Base-by-base conservation (phyloP, 2,329 filamentous ascomycete species). In the Aspergillus pseudoterreus region DNA sequence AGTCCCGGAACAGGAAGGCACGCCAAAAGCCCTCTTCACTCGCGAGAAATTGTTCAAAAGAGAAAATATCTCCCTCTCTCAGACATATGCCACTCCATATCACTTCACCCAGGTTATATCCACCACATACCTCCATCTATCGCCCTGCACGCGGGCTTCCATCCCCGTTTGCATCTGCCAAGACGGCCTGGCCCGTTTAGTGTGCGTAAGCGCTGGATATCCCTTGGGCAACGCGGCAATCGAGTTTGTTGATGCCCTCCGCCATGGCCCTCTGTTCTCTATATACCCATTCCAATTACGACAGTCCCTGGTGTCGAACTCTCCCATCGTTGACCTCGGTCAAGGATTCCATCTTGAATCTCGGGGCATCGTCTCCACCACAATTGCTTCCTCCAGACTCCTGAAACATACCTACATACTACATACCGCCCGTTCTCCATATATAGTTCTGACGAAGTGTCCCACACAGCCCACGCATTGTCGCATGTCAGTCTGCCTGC, bases 161-260 rank as follows among this genome's bases (percentile, higher is more conserved):
- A 11, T 32, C 38, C 36, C 39, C 36, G 27, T 17, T 27, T 15
- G 17, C 41, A 49, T n/a, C 42, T 35, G 51, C 54, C 53, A 56
- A 52, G 56, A 44, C 48, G 44, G 50, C 42, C 50, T 45, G 50
- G 50, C 45, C 53, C 49, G 45, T 41, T 49, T 53, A 57, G 49
- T 47, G 50, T 51, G 51, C 50, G 43, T 52, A 51, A 57, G 56
- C 32, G 54, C 47, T 42, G 45, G 44, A 41, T 45, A 56, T 60
- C 57, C 30, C 57, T 58, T 55, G 54, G 57, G 57, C 57, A 60
- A 60, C 57, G 57, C 49, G 21, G 30, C 21, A 44, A 24, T 50
- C 17, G 32, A 17, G 47, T 41, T 49, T 45, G 35, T 33, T 38
- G 47, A 27, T 46, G 41, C 42, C 45, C 32, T 36, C 38, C 41